phyloP scores from a whole-genome alignment of 805 yeast genomes.

The Candida patagonica region DNA sequence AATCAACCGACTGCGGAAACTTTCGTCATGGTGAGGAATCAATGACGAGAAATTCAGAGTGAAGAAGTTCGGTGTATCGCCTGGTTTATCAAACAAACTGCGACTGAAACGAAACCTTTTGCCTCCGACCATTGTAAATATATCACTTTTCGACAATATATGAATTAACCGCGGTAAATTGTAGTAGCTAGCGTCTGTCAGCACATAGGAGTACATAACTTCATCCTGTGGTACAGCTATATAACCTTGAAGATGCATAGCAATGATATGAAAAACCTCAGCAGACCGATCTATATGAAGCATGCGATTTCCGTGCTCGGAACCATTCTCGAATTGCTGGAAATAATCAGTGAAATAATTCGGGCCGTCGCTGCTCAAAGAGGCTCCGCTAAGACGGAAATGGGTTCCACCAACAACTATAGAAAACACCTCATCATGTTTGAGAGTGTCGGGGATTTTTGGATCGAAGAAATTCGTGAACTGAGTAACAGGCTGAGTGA shows the following conservation, averaged over 20 bases:
- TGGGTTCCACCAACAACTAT: slow-evolving; percentile 59
- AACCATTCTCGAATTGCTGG: slow-evolving; percentile 21
- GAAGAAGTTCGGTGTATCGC: slow-evolving; percentile 74
- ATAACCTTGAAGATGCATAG: slow-evolving; percentile 64
- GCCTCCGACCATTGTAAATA: slow-evolving; percentile 50
- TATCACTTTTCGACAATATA: slow-evolving; percentile 44
- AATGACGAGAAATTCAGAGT: slow-evolving; percentile 49
- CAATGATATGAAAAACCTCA: slow-evolving; percentile 53
- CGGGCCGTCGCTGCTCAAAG: slow-evolving; percentile 78
- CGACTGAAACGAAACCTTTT: slow-evolving; percentile 50
- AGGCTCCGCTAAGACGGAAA: slow-evolving; percentile 71
- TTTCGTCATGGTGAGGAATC: slow-evolving; percentile 29
- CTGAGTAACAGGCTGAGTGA: too few relatives aligned
- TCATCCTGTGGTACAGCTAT: slow-evolving; percentile 51
- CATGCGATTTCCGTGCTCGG: slow-evolving; percentile 26
- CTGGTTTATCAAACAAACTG: slow-evolving; percentile 44
- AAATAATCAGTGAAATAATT: slow-evolving; percentile 78
- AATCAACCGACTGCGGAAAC: slow-evolving; percentile 29
- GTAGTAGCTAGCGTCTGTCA: slow-evolving; percentile 66
- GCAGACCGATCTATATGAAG: slow-evolving; percentile 71
- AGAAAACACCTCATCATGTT: slow-evolving; percentile 59
- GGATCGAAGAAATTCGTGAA: slow-evolving; percentile 16
- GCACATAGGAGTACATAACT: slow-evolving; percentile 49
- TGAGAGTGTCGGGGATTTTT: slow-evolving; percentile 35
- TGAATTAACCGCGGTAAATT: slow-evolving; percentile 48